These are phyloP conservation scores for Chlamydomonas reinhardtii DNA, from an alignment of 163 green algal species.

Conservation along the genomic window DNA sequence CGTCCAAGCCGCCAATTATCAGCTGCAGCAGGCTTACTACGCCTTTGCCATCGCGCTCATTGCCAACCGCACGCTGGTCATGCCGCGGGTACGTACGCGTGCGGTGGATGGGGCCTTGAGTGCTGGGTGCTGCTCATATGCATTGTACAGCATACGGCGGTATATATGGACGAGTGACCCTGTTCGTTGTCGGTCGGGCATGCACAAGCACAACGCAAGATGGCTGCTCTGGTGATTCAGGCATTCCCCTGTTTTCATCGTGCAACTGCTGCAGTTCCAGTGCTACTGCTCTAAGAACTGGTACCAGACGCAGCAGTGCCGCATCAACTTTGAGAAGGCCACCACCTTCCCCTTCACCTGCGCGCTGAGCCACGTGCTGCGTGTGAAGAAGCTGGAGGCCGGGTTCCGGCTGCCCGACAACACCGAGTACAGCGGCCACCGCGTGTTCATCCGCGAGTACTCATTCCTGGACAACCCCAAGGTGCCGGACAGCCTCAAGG, in stretches of 20 bases:
- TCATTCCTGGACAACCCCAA: conserved; percentile 50
- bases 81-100: conserved; percentile 10
- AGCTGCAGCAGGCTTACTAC: conserved; percentile 58
- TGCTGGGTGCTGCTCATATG: too few relatives aligned
- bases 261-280: too few relatives aligned
- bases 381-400: conserved; percentile 17
- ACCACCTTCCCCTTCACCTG: conserved; percentile 35
- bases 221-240: too few relatives aligned
- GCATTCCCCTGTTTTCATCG: too few relatives aligned
- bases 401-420: conserved; percentile 17
- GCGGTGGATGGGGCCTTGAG: too few relatives aligned
- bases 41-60: conserved; percentile 37
- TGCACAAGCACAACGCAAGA: too few relatives aligned
- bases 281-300: conserved; percentile 55
- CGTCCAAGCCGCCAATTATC: conserved; percentile 41
- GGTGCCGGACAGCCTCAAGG: conserved; percentile 24
- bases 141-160: too few relatives aligned
- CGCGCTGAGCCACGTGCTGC: conserved; percentile 43
- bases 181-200: too few relatives aligned
- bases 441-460: conserved; percentile 42
- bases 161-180: too few relatives aligned
- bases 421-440: conserved; percentile 39
- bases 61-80: conserved; percentile 40
- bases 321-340: conserved; percentile 31
- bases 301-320: conserved; percentile 46